Evolutionary conservation across 2,329 filamentous ascomycete species (phyloP).

Genomic region (Pseudogymnoascus pannorum): DNA sequence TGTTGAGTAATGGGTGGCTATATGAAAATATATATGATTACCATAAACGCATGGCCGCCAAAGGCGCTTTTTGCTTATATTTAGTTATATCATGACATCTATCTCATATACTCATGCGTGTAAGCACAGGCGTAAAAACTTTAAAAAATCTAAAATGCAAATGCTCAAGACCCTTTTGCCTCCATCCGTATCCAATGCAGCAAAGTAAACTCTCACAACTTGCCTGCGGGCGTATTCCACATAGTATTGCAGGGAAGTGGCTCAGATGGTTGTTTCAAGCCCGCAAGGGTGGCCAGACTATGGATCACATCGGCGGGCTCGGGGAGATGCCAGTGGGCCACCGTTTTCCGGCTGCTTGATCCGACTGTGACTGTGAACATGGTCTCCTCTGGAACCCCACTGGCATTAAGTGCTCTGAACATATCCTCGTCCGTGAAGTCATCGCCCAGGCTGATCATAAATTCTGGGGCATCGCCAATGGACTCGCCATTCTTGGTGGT

Average conservation of each 20-base stretch:
- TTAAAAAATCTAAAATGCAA: constrained; percentile 7
- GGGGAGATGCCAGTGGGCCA: constrained; percentile 82
- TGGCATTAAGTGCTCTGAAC: constrained; percentile 73
- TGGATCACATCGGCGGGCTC: constrained; percentile 86
- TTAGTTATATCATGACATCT: constrained; percentile 7
- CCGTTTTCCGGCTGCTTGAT: constrained; percentile 82
- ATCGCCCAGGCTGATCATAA: constrained; percentile 85
- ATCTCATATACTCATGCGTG: constrained; percentile 9
- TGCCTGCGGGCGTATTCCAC: constrained; percentile 20
- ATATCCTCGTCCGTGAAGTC: constrained; percentile 97
- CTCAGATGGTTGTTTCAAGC: constrained; percentile 7
- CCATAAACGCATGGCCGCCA: constrained; percentile 6
- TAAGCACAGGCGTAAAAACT: background rate
- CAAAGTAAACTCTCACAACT: background rate
- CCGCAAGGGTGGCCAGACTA: constrained; percentile 45
- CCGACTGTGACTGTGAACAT: constrained; percentile 91
- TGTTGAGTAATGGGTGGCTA: background rate
- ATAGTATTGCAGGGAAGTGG: background rate
- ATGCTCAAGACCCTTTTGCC: constrained; percentile 2
- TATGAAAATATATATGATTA: background rate
- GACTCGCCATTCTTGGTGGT: constrained; percentile 30
- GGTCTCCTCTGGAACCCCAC: constrained; percentile 51
- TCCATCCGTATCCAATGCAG: constrained; percentile 6
- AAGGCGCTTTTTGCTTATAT: constrained; percentile 3
- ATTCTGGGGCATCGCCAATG: constrained; percentile 58